A percentile compares a stretch with the other conserved stretches of the same genome.
Conservation (phyloP, 2,329 filamentous ascomycete species). For the Mollisiaceae sp. region DNA sequence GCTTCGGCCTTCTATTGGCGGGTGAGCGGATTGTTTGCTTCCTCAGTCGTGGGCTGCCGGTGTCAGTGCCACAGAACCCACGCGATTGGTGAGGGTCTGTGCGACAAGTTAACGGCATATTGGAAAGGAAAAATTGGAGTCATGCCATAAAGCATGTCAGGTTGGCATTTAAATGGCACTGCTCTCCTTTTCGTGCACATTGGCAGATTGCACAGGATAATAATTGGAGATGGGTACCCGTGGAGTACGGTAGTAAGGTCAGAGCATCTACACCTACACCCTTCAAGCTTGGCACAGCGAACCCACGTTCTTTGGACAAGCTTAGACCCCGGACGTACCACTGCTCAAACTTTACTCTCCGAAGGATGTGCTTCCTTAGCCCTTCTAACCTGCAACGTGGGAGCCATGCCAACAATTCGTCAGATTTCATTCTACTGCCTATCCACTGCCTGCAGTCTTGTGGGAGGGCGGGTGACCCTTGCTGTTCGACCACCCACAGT, state of each 20-base stretch:
- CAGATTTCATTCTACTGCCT: neutral
- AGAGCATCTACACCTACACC: slow-evolving; percentile 5
- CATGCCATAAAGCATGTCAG: slow-evolving; percentile 6
- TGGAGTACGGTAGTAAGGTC: neutral
- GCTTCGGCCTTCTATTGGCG: neutral
- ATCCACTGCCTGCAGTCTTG: too few relatives aligned
- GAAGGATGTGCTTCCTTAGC: slow-evolving; percentile 11
- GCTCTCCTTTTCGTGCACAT: neutral
- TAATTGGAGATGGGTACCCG: neutral
- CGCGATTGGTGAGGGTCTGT: slow-evolving; percentile 10
- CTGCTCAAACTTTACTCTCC: slow-evolving; percentile 13
- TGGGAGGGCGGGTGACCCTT: neutral
- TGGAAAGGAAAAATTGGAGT: neutral
- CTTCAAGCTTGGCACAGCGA: slow-evolving; percentile 4
- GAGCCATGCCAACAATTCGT: neutral
- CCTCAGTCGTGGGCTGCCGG: neutral
- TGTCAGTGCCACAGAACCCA: neutral
- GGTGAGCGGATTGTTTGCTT: neutral
- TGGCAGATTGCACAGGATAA: neutral
- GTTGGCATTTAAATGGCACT: neutral
- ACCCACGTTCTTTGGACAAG: slow-evolving; percentile 7
- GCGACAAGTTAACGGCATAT: slow-evolving; percentile 4
- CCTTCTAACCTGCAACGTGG: slow-evolving; percentile 7
- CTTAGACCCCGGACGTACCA: slow-evolving; percentile 3
- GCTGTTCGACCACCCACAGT: neutral